Base-by-base conservation (phyloP, 345 rosid species). In the Pistacia integerrima region DNA sequence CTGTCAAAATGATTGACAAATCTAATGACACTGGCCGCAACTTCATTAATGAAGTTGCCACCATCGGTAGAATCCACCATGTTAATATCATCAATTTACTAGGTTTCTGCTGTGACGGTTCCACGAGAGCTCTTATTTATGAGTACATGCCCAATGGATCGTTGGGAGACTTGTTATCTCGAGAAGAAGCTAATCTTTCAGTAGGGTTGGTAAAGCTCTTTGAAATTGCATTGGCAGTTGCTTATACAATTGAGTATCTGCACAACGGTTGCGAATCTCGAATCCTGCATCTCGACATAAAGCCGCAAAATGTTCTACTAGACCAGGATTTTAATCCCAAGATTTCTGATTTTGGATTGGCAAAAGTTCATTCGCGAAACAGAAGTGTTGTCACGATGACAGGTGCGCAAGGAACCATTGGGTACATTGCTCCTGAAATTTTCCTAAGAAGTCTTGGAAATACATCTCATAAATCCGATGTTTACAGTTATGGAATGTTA, bases 401-500 rank as follows among this genome's bases (percentile, higher is more conserved):
- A 9, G 76, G 73, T 11, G 76, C 83, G 2, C 75, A 76, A 61
- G 87, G 83, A 11, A 84, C 85, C 2, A 10, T 77, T 28, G 82
- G 85, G n/a, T 82, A 66, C 18, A 80, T 82, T 44, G 83, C 87
- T 30, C 85, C 87, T 0, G 87, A 84, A 77, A 64, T 82, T 38
- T 77, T 85, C 74, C 62, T 75, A 71, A 68, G 88, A 70, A 80
- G 77, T 57, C 64, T 85, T 0, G 88, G 88, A 46, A 85, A 62
- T 9, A 80, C 84, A n/a, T 82, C 83, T 16, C 35, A 72, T 70
- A 77, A 76, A 59, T 85, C 82, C 0, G 85, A 85, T 6, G 82
- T 82, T 22, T 82, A 80, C 54, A 80, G 85, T 72, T 85, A 77
- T 14, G 85, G 88, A 36, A 85, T 85, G 84, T 22, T 82, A 11